Evolutionary conservation across 768 basidiomycete species (phyloP).

Genomic region (Auricularia sp.): DNA sequence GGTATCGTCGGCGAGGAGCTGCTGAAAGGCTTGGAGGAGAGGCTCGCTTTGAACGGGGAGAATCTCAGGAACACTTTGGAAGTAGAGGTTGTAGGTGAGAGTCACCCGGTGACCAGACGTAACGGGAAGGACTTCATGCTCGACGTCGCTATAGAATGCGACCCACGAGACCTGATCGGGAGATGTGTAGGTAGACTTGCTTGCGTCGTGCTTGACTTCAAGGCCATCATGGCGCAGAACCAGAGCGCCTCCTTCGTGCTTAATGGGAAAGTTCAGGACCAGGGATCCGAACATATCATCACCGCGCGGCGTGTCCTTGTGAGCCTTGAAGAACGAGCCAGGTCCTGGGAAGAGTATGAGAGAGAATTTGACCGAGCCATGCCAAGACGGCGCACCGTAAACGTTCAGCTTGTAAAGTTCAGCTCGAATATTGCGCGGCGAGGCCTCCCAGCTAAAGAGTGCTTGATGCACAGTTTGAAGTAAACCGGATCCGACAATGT

Average conservation of each 20-base stretch:
- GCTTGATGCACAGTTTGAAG: background rate
- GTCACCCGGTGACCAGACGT: constrained; percentile 31
- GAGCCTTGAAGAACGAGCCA: constrained; percentile 41
- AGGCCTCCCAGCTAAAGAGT: background rate
- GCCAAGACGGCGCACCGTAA: constrained; percentile 10
- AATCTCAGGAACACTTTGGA: background rate
- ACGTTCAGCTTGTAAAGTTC: constrained; percentile 12
- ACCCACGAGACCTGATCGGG: constrained; percentile 14
- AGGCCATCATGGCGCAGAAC: constrained; percentile 5
- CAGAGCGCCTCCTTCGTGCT: constrained; percentile 9
- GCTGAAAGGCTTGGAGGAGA: constrained; percentile 9
- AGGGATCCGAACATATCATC: constrained; percentile 43
- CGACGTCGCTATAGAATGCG: constrained; percentile 31
- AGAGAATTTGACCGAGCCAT: constrained; percentile 8
- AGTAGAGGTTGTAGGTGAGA: constrained; percentile 18
- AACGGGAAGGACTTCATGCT: constrained; percentile 31
- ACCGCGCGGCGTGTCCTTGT: constrained; percentile 38
- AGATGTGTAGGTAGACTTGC: background rate
- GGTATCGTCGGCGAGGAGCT: constrained; percentile 22
- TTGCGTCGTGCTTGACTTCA: constrained; percentile 7
- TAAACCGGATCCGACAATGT: background rate
- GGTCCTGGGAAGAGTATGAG: constrained; percentile 18
- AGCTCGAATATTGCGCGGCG: background rate
- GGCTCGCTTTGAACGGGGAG: background rate
- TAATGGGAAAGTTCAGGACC: constrained; percentile 39